Conservation (phyloP, 208 protist genomes). For the Plasmodiophora brassicae region DNA sequence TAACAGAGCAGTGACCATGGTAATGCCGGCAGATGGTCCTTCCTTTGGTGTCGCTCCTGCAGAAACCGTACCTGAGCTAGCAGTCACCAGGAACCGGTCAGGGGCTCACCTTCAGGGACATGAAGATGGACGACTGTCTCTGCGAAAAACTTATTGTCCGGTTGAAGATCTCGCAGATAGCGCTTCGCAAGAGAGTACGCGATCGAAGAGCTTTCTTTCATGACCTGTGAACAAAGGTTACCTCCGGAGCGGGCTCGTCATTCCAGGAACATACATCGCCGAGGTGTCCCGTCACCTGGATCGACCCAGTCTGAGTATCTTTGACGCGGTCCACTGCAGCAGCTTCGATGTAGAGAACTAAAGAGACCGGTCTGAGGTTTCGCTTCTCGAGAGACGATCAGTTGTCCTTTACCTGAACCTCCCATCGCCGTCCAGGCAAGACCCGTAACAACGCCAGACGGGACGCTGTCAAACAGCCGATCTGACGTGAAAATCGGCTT, state of each 20-base stretch:
- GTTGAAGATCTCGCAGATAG: constrained; percentile 24
- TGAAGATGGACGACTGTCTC: constrained; percentile 66
- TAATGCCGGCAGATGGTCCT: constrained; percentile 64
- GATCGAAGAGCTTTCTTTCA: constrained; percentile 71
- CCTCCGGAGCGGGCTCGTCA: too few relatives aligned
- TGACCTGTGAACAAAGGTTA: constrained; percentile 65
- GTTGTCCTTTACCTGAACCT: too few relatives aligned
- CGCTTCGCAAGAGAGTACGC: constrained; percentile 52
- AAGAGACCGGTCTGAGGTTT: too few relatives aligned
- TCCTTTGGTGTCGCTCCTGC: constrained; percentile 55
- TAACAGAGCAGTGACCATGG: constrained; percentile 69
- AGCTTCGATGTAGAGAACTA: constrained; percentile 51
- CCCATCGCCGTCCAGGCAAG: constrained; percentile 72
- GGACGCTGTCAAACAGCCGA: constrained; percentile 59
- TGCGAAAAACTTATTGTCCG: constrained; percentile 60
- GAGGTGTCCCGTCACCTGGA: not conserved
- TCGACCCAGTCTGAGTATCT: not conserved
- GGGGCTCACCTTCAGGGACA: constrained; percentile 60
- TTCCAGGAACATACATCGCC: not conserved
- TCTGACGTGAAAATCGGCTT: constrained; percentile 59
- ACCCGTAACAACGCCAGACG: constrained; percentile 71
- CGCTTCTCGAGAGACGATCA: too few relatives aligned
- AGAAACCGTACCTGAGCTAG: not conserved
- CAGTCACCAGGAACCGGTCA: not conserved
- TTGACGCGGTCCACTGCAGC: not conserved